phyloP scores from a whole-genome alignment of 1,284 basidiomycete genomes.

The Malassezia cuniculi region DNA sequence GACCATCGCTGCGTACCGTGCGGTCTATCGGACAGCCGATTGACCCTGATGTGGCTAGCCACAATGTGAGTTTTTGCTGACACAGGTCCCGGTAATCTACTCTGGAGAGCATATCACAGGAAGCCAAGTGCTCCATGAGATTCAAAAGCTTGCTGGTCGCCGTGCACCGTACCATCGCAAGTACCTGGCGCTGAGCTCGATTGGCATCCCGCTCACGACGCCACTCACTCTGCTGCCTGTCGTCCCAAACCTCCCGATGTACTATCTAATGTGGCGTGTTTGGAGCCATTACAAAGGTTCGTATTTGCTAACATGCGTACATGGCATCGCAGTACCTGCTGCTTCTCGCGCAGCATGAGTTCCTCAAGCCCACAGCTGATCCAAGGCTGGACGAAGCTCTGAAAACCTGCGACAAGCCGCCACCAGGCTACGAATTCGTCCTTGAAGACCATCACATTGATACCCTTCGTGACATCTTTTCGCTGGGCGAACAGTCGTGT shows the following conservation, averaged over 20 bases:
- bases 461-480: conserved; percentile 5
- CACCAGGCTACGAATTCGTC: conserved; percentile 5
- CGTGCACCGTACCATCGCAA: conserved; percentile 32
- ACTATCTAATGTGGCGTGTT: conserved; percentile 41
- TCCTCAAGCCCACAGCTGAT: conserved; percentile 24
- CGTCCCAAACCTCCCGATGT: conserved; percentile 40
- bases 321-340: conserved; percentile 27
- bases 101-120: conserved; percentile 21
- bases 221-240: conserved; percentile 40
- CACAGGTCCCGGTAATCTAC: conserved; percentile 29
- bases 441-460: conserved; percentile 4
- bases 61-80: too few relatives aligned
- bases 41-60: too few relatives aligned
- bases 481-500: conserved; percentile 11
- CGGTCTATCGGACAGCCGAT: too few relatives aligned
- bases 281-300: conserved; percentile 36
- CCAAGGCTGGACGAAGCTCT: conserved; percentile 20
- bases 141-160: conserved; percentile 21
- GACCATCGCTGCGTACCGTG: conserved; percentile 17
- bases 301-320: conserved; percentile 22
- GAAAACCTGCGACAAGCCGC: background rate
- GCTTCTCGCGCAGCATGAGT: conserved; percentile 18
- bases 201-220: conserved; percentile 35
- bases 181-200: too few relatives aligned
- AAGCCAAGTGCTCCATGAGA: conserved; percentile 18